Base-by-base conservation (phyloP, 257 asterid species). In the Linderniella brevidens region DNA sequence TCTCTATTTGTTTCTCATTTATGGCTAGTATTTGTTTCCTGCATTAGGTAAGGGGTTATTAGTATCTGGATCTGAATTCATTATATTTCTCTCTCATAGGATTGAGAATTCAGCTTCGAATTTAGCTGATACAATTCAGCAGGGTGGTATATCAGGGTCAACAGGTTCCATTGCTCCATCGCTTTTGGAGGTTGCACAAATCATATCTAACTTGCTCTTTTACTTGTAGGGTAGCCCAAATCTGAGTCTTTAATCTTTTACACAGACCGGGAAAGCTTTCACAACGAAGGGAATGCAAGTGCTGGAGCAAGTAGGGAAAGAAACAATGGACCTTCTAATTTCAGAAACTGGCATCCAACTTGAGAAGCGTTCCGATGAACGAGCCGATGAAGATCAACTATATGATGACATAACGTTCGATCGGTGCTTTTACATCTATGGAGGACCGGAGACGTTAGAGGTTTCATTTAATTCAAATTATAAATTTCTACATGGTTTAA, bases 371-470 rank as follows among this genome's bases (percentile, higher is more conserved):
- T 61, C 66, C 59, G 83, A 61, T 50, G 87, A 74, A 56, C 61
- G 48, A 50, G 49, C 53, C 17, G 92, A 74, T 36, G 92, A 75
- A 56, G 93, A 80, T 68, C 94, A 80, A 52, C 71, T 76, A 44
- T 68, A 69, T 53, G 94, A 88, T 69, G 99, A 90, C 54, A 72
- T 77, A 57, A 69, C 80, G 45, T 85, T 90, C 67, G 94, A 90
- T 57, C 68, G 96, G 69, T 90, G 96, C 83, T 90, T 90, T 66
- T 90, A 90, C 56, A 90, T 90, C 50, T 90, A 90, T 52, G 96
- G 99, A 64, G 99, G 96, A 66, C 99, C 99, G 17, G 99, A 85
- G 69, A 93, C 81, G 61, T 66, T 90, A 85, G 96, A 90, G 99
- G 96, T 85, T 52, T 46, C 37, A 55, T 35, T 65, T 59, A 48